Conservation (phyloP, 1,139 yeast species). For the Meyerozyma smithsonii region DNA sequence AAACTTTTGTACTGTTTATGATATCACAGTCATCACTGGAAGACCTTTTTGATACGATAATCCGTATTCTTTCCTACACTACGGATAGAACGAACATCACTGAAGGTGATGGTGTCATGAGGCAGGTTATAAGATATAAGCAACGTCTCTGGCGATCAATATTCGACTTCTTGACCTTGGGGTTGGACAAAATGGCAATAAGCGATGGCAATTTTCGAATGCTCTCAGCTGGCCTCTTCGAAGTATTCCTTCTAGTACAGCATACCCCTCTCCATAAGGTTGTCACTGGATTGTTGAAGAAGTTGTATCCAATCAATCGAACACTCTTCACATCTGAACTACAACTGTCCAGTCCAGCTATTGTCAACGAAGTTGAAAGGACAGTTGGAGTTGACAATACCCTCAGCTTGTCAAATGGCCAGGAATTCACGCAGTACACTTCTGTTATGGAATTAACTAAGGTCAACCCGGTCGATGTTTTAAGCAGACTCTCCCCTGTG, state of each 20-base stretch:
- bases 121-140: constrained; percentile 34
- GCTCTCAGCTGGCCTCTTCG: constrained; percentile 25
- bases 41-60: constrained; percentile 25
- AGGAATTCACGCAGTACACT: constrained; percentile 13
- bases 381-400: constrained; percentile 31
- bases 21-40: constrained; percentile 22
- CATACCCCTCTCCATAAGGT: constrained; percentile 25
- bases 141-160: constrained; percentile 25
- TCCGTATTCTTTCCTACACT: constrained; percentile 25
- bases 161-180: constrained; percentile 22
- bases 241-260: constrained; percentile 29
- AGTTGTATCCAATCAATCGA: constrained; percentile 29
- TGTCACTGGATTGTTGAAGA: constrained; percentile 23
- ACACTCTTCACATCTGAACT: constrained; percentile 24
- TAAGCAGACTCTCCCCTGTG: constrained; percentile 24
- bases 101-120: constrained; percentile 27
- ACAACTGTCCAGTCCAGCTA: constrained; percentile 19
- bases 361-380: constrained; percentile 30
- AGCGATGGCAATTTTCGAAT: constrained; percentile 29
- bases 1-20: constrained; percentile 19
- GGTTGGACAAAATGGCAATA: constrained; percentile 30
- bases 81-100: constrained; percentile 28
- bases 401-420: constrained; percentile 12
- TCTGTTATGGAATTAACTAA: constrained; percentile 28
- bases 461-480: constrained; percentile 16